Conservation (phyloP, 1,284 basidiomycete genomes). For the Malassezia psittaci region DNA sequence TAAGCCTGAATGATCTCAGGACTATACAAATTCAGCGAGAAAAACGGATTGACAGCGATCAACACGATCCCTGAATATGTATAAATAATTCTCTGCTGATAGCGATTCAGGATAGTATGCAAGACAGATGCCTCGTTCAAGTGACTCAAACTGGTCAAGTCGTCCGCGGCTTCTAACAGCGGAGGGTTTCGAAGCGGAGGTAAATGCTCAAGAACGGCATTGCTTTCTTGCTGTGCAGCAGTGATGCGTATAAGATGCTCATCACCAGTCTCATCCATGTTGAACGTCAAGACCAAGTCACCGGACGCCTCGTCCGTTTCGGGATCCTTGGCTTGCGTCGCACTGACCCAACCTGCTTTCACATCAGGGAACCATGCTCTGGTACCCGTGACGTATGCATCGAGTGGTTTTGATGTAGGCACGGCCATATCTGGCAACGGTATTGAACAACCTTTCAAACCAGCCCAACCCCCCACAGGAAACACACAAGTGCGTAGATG, state of each 20-base stretch:
- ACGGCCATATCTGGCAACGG: background rate
- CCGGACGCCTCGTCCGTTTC: conserved; percentile 22
- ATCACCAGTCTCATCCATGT: conserved; percentile 36
- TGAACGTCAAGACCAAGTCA: conserved; percentile 33
- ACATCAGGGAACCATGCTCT: conserved; percentile 69
- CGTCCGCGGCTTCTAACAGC: conserved; percentile 87
- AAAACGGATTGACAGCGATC: conserved; percentile 97
- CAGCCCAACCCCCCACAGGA: background rate
- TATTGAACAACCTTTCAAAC: background rate
- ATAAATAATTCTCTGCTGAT: conserved; percentile 93
- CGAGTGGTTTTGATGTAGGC: conserved; percentile 23
- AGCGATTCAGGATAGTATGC: conserved; percentile 91
- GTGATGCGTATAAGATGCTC: conserved; percentile 33
- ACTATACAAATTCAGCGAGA: conserved; percentile 61
- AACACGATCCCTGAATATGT: conserved; percentile 96
- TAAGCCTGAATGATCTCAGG: conserved; percentile 97
- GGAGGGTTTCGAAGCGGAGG: conserved; percentile 95
- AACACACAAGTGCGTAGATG: too few species aligned
- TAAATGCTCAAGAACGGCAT: conserved; percentile 50
- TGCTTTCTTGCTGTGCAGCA: conserved; percentile 25
- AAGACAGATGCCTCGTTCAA: conserved; percentile 88
- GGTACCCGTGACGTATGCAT: conserved; percentile 48
- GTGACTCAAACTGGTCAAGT: conserved; percentile 92
- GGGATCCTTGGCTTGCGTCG: conserved; percentile 59
- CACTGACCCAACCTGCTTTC: conserved; percentile 82